Percentiles rank a stretch among this genome's conserved stretches.
phyloP scores from a whole-genome alignment of 2,329 filamentous ascomycete genomes.

The Coniochaeta sp. region DNA sequence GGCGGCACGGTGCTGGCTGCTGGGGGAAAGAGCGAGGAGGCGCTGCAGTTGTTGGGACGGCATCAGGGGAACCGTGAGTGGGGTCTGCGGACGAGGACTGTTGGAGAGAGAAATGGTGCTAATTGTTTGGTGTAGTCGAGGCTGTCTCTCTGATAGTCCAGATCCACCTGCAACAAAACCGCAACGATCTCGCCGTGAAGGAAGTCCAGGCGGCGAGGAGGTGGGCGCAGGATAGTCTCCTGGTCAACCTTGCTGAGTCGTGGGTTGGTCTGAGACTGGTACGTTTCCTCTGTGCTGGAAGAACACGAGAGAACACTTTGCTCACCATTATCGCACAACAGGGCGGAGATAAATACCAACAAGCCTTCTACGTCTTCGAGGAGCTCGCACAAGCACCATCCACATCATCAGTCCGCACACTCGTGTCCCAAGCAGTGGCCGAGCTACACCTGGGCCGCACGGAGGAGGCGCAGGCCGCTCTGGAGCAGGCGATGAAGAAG shows the following conservation, averaged over 20 bases:
- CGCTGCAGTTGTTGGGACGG: constrained; percentile 68
- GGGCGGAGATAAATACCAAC: constrained; percentile 94
- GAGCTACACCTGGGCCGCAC: constrained; percentile 85
- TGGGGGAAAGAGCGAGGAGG: constrained; percentile 77
- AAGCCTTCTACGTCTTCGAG: constrained; percentile 95
- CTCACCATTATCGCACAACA: constrained; percentile 25
- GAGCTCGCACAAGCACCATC: constrained; percentile 85
- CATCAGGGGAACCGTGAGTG: constrained; percentile 80
- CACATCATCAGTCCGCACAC: constrained; percentile 65
- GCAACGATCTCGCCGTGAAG: constrained; percentile 82
- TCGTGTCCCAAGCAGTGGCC: constrained; percentile 83
- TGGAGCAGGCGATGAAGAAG: constrained; percentile 72
- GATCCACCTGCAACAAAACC: constrained; percentile 86
- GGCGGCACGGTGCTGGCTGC: constrained; percentile 76
- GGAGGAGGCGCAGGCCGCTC: constrained; percentile 80
- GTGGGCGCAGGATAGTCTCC: constrained; percentile 90
- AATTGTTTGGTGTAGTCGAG: constrained; percentile 39
- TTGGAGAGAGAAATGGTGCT: background rate
- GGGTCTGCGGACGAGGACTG: background rate
- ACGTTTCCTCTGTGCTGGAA: constrained; percentile 23
- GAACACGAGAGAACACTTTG: constrained; percentile 5
- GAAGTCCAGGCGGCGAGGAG: constrained; percentile 79
- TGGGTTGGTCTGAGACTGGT: constrained; percentile 89
- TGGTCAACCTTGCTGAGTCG: constrained; percentile 90
- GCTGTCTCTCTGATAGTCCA: constrained; percentile 85